Evolutionary conservation across 805 yeast genomes (phyloP).

Genomic region (Starmerella etchellsii): DNA sequence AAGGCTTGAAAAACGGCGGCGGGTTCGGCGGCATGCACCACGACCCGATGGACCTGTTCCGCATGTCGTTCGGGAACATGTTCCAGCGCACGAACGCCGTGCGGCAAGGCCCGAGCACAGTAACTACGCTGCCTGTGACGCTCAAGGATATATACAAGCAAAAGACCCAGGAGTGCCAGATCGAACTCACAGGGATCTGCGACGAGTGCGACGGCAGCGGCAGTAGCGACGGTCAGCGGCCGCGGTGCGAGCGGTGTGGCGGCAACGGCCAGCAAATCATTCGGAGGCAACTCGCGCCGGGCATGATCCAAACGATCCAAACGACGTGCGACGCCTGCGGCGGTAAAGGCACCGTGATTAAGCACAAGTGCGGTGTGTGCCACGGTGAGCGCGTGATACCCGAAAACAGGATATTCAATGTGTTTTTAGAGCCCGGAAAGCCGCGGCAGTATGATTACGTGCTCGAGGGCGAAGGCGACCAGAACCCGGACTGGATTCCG

Average conservation of each 20-base stretch:
- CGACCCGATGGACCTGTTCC: conserved; percentile 52
- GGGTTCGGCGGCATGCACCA: conserved; percentile 25
- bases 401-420: conserved; percentile 42
- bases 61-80: conserved; percentile 35
- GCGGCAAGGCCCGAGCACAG: conserved; percentile 48
- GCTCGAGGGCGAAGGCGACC: conserved; percentile 68
- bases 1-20: conserved; percentile 40
- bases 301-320: conserved; percentile 78
- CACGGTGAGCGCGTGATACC: conserved; percentile 53
- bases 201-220: conserved; percentile 74
- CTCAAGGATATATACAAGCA: conserved; percentile 64
- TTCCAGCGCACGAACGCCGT: conserved; percentile 16
- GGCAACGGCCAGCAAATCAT: conserved; percentile 63
- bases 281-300: conserved; percentile 70
- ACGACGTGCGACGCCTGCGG: conserved; percentile 65
- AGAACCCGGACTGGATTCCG: conserved; percentile 64
- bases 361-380: conserved; percentile 55
- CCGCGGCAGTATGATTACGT: conserved; percentile 46
- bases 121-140: conserved; percentile 42
- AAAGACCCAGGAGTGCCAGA: conserved; percentile 41
- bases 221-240: conserved; percentile 60
- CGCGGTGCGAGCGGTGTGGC: conserved; percentile 52
- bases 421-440: conserved; percentile 60
- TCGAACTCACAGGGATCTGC: conserved; percentile 66
- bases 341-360: conserved; percentile 61